Base-by-base conservation (phyloP, 768 basidiomycete genomes). In the Cyathus striatus region DNA sequence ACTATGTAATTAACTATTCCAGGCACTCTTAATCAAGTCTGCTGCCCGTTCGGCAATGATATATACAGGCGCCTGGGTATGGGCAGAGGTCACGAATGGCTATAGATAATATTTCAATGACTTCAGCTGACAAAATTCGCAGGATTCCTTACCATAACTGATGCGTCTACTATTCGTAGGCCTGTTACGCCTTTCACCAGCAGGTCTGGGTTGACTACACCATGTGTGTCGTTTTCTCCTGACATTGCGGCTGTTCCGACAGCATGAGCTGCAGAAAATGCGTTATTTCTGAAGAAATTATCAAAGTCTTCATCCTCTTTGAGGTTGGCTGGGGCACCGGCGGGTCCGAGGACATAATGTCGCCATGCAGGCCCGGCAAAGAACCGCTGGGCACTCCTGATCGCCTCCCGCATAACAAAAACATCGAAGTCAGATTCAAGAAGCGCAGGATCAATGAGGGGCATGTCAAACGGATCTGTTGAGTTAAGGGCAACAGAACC, bases 361-460 rank as follows among this genome's bases (percentile, higher is more conserved):
- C 55, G 37, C 52, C 57, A 68, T 0, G 58, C 45, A 2, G 52
- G 38, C 2, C 55, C 52, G 5, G 48, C 18, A n/a, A 54, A 23
- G 39, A 63, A 58, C 2, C 47, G 40, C 23, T 51, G 43, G 5
- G 48, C 44, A 10, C 46, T 24, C 16, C 48, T 48, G 26, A 59
- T 38, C 3, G 49, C 51, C 30, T 58, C 56, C n/a, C 53, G 52
- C 35, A 62, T 40, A 2, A 53, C 53, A 12, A 45, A 47, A 7
- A 60, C 36, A 43, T 65, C 66, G 34, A 59, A 57, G 2, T 47
- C 49, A n/a, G 53, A 48, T 36, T 23, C 48, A 23, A 73, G 63
- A 59, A 73, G 68, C 36, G 66, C 66, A 1, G 72, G 69, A 49
- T 80, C 63, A 54, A 80, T 76, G 7, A 60, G 24, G 0, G 78